Evolutionary conservation across 768 basidiomycete species (phyloP).

Genomic region (Suillus ampliporus): DNA sequence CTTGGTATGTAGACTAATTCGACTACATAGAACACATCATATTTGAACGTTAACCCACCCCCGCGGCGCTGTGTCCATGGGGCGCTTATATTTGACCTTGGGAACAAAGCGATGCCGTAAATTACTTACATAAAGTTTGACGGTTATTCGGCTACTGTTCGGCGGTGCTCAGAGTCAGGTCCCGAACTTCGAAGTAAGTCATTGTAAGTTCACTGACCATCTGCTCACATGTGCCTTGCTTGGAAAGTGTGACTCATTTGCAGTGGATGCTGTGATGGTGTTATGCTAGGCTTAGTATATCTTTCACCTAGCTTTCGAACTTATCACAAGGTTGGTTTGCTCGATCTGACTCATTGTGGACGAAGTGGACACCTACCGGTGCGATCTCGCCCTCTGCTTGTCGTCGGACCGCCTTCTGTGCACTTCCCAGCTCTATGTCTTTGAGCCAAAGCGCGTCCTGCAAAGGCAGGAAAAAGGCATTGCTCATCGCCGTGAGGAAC

Average conservation of each 20-base stretch:
- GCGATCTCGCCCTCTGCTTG: not conserved
- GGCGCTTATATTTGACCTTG: too few relatives aligned
- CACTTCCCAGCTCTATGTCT: not conserved
- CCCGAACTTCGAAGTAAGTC: too few relatives aligned
- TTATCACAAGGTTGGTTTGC: not conserved
- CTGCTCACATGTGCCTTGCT: not conserved
- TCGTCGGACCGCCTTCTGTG: not conserved
- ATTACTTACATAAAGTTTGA: too few relatives aligned
- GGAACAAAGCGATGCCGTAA: too few relatives aligned
- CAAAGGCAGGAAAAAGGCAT: conserved; percentile 21
- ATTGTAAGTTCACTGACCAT: too few relatives aligned
- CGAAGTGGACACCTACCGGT: not conserved
- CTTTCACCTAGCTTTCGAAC: not conserved
- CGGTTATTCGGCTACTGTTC: too few relatives aligned
- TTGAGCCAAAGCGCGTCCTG: not conserved
- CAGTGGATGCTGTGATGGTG: not conserved
- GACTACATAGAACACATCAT: too few relatives aligned
- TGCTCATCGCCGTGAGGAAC: conserved; percentile 24
- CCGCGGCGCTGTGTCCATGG: too few relatives aligned
- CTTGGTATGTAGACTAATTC: too few relatives aligned
- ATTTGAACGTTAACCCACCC: too few relatives aligned
- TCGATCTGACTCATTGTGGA: not conserved
- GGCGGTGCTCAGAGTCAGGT: too few relatives aligned
- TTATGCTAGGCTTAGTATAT: not conserved
- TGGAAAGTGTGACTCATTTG: not conserved